phyloP scores from a whole-genome alignment of 768 basidiomycete species.

The Kwoniella sp. region DNA sequence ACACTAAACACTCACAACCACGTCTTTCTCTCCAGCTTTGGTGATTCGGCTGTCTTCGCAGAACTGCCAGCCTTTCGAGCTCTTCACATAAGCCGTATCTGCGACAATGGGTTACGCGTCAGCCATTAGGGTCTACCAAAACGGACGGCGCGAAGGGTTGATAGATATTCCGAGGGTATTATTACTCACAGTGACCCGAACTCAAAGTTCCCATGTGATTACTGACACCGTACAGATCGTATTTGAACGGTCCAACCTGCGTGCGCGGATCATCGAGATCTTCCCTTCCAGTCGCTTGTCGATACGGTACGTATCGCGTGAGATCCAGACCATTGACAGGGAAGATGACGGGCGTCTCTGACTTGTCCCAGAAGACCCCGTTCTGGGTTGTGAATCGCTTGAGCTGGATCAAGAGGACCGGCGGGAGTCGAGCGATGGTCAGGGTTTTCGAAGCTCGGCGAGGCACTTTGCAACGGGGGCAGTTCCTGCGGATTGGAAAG shows the following conservation, averaged over 20 bases:
- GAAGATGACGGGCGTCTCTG: conserved; percentile 92
- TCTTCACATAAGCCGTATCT: conserved; percentile 94
- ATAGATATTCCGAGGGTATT: too few species aligned
- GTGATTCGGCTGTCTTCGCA: conserved; percentile 91
- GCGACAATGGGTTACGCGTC: background rate
- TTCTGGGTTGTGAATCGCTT: conserved; percentile 49
- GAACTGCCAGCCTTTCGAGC: conserved; percentile 83
- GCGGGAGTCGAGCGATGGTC: conserved; percentile 87
- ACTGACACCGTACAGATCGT: conserved; percentile 92
- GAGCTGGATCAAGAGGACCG: conserved; percentile 64
- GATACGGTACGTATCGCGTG: conserved; percentile 82
- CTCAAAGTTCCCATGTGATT: conserved; percentile 94
- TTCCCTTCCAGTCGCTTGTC: conserved; percentile 66
- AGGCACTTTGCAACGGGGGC: conserved; percentile 87
- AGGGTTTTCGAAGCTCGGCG: conserved; percentile 83
- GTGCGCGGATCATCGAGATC: conserved; percentile 71
- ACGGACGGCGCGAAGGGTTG: background rate
- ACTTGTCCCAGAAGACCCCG: conserved; percentile 80
- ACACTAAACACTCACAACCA: conserved; percentile 64
- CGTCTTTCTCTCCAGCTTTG: conserved; percentile 71
- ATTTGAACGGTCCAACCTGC: conserved; percentile 84
- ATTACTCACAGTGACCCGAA: conserved; percentile 86
- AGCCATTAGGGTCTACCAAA: background rate
- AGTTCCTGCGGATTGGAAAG: conserved; percentile 69
- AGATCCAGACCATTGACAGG: conserved; percentile 67